Evolutionary conservation across 2,329 filamentous ascomycete genomes (phyloP).

Genomic region (Paecilomyces dactylethromorphus): DNA sequence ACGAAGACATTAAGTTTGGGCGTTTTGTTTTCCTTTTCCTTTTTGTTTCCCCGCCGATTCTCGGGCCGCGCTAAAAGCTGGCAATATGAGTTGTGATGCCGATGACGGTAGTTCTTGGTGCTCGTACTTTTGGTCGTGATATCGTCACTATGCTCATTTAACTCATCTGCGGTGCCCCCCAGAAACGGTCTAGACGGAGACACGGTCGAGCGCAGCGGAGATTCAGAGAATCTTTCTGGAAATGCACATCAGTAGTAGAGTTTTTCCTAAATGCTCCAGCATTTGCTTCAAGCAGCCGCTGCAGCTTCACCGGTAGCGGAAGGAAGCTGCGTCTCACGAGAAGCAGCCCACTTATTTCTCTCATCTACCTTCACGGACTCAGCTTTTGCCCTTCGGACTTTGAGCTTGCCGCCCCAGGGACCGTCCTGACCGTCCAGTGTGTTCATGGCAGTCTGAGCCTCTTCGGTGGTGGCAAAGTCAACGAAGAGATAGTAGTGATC

Average conservation of each 20-base stretch:
- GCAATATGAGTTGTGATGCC: not conserved
- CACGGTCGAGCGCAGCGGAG: not conserved
- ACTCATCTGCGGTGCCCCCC: not conserved
- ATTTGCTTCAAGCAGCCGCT: constrained; percentile 4
- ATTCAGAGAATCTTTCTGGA: not conserved
- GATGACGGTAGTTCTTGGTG: not conserved
- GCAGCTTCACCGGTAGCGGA: constrained; percentile 3
- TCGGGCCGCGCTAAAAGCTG: not conserved
- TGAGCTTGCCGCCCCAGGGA: constrained; percentile 33
- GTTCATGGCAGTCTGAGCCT: constrained; percentile 47
- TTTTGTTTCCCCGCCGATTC: not conserved
- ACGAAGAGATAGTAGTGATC: constrained; percentile 61
- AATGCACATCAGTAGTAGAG: not conserved
- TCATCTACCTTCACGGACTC: constrained; percentile 25
- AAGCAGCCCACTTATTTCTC: constrained; percentile 14
- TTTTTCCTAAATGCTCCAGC: not conserved
- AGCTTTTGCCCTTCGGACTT: constrained; percentile 35
- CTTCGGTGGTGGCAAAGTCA: constrained; percentile 51
- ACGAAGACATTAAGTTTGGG: not conserved
- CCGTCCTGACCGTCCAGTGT: constrained; percentile 35
- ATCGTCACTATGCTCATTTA: not conserved
- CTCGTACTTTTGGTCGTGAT: not conserved
- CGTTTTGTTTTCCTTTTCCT: not conserved
- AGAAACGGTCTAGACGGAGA: not conserved
- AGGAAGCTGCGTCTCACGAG: constrained; percentile 1